These are phyloP conservation scores for Neurospora tetraspora DNA, from an alignment of 495 filamentous ascomycete species.

Conservation along the genomic window DNA sequence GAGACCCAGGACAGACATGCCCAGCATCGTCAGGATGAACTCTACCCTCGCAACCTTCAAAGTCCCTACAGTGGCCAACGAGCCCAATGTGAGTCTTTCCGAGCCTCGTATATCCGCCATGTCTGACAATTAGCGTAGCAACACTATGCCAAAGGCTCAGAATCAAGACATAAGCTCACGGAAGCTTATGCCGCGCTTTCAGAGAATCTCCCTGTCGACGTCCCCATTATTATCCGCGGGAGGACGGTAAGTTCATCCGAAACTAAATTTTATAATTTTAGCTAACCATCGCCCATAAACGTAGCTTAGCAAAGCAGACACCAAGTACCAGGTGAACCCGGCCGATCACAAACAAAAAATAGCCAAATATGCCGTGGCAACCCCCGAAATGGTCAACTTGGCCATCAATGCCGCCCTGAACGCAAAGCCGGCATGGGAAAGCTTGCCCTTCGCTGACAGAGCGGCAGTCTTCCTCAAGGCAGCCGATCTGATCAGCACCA, in stretches of 20 bases:
- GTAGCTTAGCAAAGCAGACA: constrained; percentile 11
- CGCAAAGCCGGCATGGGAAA: constrained; percentile 74
- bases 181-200: constrained; percentile 55
- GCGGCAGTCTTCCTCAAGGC: constrained; percentile 94
- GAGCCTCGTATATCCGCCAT: neutral
- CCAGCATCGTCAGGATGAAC: constrained; percentile 9
- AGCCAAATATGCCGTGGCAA: constrained; percentile 71
- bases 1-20: neutral
- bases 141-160: constrained; percentile 73
- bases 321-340: constrained; percentile 59
- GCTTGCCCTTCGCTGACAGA: constrained; percentile 73
- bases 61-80: constrained; percentile 77
- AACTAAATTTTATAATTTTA: too few relatives aligned
- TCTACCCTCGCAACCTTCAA: constrained; percentile 65
- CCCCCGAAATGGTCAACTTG: constrained; percentile 54
- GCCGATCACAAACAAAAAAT: constrained; percentile 59
- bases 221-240: constrained; percentile 72
- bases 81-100: constrained; percentile 68
- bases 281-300: neutral
- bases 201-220: constrained; percentile 49
- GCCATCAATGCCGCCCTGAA: constrained; percentile 75
- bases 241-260: constrained; percentile 69
- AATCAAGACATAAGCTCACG: constrained; percentile 63
- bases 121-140: constrained; percentile 45
- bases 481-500: constrained; percentile 74